phyloP scores from a whole-genome alignment of 1,139 yeast species.

The Candida gigantensis region DNA sequence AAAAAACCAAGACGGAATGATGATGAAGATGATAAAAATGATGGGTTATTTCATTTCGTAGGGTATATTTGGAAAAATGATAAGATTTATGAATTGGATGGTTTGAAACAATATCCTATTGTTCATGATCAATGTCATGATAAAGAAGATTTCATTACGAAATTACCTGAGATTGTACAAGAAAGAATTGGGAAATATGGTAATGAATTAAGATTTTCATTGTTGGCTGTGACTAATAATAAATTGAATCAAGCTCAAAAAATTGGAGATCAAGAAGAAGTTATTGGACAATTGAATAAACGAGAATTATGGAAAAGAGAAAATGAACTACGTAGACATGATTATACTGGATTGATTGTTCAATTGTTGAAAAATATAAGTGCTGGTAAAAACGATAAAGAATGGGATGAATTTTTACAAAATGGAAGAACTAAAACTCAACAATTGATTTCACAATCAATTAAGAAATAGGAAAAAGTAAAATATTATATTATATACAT shows the following conservation, averaged over 20 bases:
- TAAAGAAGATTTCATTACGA: conserved; percentile 44
- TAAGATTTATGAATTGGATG: conserved; percentile 65
- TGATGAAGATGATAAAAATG: conserved; percentile 42
- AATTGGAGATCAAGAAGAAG: conserved; percentile 37
- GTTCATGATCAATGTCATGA: conserved; percentile 46
- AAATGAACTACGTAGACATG: conserved; percentile 53
- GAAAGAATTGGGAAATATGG: conserved; percentile 50
- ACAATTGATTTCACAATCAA: conserved; percentile 12
- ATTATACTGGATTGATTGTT: conserved; percentile 54
- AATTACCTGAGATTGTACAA: conserved; percentile 45
- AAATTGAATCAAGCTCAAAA: conserved; percentile 39
- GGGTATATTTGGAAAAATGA: conserved; percentile 54
- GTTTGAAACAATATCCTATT: conserved; percentile 61
- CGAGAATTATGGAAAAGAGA: conserved; percentile 42
- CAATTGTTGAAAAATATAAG: conserved; percentile 46
- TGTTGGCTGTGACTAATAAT: conserved; percentile 57
- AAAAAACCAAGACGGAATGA: conserved; percentile 25
- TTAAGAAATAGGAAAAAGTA: conserved; percentile 6
- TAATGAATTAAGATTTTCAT: conserved; percentile 59
- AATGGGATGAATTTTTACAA: conserved; percentile 44
- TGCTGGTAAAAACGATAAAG: conserved; percentile 36
- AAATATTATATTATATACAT: conserved; percentile 1
- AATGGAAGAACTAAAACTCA: conserved; percentile 29
- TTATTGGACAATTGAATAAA: conserved; percentile 32
- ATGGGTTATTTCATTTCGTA: conserved; percentile 64